A percentile compares a stretch with the other conserved stretches of the same genome.
Conservation (phyloP, 768 basidiomycete species). For the Leccinum longicurvipes region DNA sequence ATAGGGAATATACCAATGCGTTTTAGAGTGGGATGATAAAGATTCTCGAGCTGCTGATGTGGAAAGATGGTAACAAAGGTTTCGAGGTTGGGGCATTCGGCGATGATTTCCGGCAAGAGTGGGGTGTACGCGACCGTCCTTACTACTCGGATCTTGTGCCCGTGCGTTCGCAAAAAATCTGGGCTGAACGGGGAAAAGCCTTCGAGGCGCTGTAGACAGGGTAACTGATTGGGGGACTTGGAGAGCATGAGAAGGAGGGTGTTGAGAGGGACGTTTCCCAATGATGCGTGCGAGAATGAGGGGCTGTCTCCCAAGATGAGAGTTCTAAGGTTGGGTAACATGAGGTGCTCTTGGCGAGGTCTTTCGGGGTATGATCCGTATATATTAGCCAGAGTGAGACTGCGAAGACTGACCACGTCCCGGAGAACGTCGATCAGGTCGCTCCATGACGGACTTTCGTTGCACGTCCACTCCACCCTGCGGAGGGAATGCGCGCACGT, state of each 20-base stretch:
- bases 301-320: conserved; percentile 39
- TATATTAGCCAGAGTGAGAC: conserved; percentile 41
- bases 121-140: conserved; percentile 35
- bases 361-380: conserved; percentile 30
- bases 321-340: conserved; percentile 38
- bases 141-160: conserved; percentile 39
- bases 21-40: conserved; percentile 36
- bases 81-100: conserved; percentile 40
- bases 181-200: conserved; percentile 40
- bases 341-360: conserved; percentile 20
- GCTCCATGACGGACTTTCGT: conserved; percentile 40
- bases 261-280: conserved; percentile 38
- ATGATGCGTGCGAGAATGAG: conserved; percentile 31
- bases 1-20: conserved; percentile 46
- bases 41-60: conserved; percentile 33
- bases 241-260: conserved; percentile 38
- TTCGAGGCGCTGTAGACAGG: conserved; percentile 41
- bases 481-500: conserved; percentile 36
- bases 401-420: conserved; percentile 33
- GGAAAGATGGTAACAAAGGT: conserved; percentile 39
- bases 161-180: conserved; percentile 40
- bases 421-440: conserved; percentile 39
- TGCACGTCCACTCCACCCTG: conserved; percentile 44
- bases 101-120: conserved; percentile 36
- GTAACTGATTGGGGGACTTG: conserved; percentile 34